Conservation (phyloP, 345 rosid genomes). For the Lenwebbia sp. region DNA sequence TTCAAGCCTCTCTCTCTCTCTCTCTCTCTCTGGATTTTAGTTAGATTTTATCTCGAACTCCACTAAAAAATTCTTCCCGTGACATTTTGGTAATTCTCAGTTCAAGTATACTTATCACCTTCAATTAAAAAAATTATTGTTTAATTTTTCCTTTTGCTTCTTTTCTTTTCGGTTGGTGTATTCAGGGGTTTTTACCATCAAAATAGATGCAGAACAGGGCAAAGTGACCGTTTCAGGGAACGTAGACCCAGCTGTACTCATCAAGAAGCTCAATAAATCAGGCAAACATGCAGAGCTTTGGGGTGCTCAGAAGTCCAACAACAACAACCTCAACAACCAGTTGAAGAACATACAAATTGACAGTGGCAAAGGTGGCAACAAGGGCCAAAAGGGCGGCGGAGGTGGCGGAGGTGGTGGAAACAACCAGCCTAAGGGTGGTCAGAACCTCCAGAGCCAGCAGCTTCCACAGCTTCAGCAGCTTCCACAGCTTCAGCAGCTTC, state of each 20-base stretch:
- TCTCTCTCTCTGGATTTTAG: not conserved
- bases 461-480: conserved; percentile 46
- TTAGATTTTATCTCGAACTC: not conserved
- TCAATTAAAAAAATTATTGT: not conserved
- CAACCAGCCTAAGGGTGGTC: not conserved
- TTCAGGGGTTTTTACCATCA: conserved; percentile 64
- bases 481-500: conserved; percentile 49
- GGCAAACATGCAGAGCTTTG: conserved; percentile 92
- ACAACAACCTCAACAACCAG: conserved; percentile 45
- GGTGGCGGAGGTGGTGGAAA: conserved; percentile 10
- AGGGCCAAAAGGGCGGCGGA: conserved; percentile 27
- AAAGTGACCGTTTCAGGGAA: conserved; percentile 82
- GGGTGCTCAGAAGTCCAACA: conserved; percentile 49
- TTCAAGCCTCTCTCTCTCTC: not conserved
- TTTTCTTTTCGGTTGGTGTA: not conserved
- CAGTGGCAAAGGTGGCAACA: conserved; percentile 46
- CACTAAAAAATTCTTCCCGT: not conserved
- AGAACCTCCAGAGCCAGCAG: not conserved
- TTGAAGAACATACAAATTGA: conserved; percentile 69
- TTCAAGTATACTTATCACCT: not conserved
- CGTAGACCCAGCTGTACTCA: conserved; percentile 50
- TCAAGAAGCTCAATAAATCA: conserved; percentile 80
- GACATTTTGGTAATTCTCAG: not conserved
- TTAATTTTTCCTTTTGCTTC: not conserved
- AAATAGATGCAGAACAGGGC: conserved; percentile 74